phyloP scores from a whole-genome alignment of 352 stramenopile genomes.

The Globisporangium mamillatum region DNA sequence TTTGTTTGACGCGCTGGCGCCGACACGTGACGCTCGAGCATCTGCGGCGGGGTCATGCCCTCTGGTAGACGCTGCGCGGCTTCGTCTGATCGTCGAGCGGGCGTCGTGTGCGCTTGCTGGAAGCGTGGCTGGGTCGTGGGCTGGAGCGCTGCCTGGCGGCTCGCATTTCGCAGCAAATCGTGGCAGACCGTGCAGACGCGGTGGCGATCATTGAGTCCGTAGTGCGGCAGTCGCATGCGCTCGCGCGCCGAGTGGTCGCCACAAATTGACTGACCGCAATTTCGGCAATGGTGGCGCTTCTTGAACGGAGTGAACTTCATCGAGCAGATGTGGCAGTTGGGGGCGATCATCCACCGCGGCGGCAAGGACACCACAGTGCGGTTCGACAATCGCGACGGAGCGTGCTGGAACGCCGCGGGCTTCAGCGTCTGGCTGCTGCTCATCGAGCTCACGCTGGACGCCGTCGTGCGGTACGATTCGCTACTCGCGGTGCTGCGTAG shows the following conservation, averaged over 20 bases:
- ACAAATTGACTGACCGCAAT: slow-evolving; percentile 86
- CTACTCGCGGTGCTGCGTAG: slow-evolving; percentile 4
- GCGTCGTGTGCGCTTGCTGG: slow-evolving; percentile 7
- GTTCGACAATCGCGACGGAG: slow-evolving; percentile 28
- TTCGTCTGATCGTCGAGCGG: slow-evolving; percentile 56
- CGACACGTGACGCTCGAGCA: slow-evolving; percentile 74
- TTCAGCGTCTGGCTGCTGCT: neutral
- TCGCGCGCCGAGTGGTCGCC: slow-evolving; percentile 81
- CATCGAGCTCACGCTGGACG: slow-evolving; percentile 17
- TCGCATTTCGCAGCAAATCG: slow-evolving; percentile 62
- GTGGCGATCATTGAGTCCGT: slow-evolving; percentile 72
- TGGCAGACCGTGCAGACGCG: slow-evolving; percentile 83
- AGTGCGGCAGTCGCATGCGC: slow-evolving; percentile 79
- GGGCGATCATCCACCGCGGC: slow-evolving; percentile 80
- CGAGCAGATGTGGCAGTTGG: slow-evolving; percentile 83
- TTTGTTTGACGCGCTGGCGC: slow-evolving; percentile 48
- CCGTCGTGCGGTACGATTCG: slow-evolving; percentile 28
- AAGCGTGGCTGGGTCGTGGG: slow-evolving; percentile 26
- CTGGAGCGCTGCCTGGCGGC: slow-evolving; percentile 24
- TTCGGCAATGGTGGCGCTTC: slow-evolving; percentile 86
- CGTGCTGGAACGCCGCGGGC: slow-evolving; percentile 31
- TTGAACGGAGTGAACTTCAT: slow-evolving; percentile 79
- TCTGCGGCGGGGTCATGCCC: slow-evolving; percentile 16
- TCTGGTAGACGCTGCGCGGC: slow-evolving; percentile 18
- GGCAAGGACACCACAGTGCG: slow-evolving; percentile 58